A percentile compares a stretch with the other conserved stretches of the same genome.
Evolutionary conservation across 1,284 basidiomycete species (phyloP).

Genomic region (Trichosporon asahii): DNA sequence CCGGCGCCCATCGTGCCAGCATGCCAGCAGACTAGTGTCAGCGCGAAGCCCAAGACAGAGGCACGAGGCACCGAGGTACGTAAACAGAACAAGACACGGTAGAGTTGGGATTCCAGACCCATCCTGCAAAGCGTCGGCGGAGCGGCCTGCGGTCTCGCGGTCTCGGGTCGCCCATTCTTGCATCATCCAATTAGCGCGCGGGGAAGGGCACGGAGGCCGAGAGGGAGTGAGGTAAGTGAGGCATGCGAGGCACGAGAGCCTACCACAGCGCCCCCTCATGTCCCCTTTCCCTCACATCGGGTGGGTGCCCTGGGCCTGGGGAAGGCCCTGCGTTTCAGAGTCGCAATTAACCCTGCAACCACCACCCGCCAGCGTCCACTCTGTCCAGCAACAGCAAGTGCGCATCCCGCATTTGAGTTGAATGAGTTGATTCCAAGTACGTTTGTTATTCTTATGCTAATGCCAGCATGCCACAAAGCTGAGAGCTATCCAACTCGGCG

Average conservation of each 20-base stretch:
- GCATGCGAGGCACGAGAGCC: neutral
- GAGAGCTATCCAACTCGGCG: neutral
- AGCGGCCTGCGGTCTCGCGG: neutral
- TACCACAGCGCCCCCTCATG: neutral
- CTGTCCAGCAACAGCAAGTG: neutral
- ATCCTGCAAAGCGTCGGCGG: neutral
- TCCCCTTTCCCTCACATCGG: neutral
- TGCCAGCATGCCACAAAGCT: neutral
- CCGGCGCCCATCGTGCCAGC: neutral
- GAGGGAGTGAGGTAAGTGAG: neutral
- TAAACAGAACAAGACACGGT: neutral
- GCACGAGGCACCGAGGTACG: constrained; percentile 1
- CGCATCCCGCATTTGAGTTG: constrained; percentile 1
- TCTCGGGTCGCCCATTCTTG: neutral
- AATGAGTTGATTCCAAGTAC: constrained; percentile 1
- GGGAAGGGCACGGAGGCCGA: neutral
- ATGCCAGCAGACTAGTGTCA: neutral
- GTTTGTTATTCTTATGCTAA: constrained; percentile 5
- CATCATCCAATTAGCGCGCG: neutral
- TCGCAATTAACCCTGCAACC: neutral
- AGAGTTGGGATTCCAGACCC: constrained; percentile 6
- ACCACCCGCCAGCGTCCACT: neutral
- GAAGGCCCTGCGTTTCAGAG: constrained; percentile 2
- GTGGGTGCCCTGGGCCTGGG: neutral
- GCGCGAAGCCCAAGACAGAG: neutral